A percentile compares a stretch with the other conserved stretches of the same genome.
Evolutionary conservation across 495 filamentous ascomycete species (phyloP).

Genomic region (Penicillium roqueforti): DNA sequence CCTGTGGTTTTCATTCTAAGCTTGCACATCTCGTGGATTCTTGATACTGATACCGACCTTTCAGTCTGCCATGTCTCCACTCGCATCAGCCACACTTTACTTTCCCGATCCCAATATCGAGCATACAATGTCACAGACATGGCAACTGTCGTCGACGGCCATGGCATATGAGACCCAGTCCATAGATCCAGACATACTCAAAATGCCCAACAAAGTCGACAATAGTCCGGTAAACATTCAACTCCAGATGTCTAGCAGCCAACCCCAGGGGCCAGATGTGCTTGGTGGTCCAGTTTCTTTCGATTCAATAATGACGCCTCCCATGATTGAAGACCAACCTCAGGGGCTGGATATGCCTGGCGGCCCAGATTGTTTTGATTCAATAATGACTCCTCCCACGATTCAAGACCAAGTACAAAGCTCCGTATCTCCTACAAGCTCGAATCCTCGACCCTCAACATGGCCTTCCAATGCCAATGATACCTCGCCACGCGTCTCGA

Average conservation of each 20-base stretch:
- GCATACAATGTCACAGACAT: not conserved
- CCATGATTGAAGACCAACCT: not conserved
- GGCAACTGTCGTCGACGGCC: not conserved
- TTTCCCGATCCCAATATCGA: not conserved
- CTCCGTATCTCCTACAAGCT: not conserved
- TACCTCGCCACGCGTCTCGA: not conserved
- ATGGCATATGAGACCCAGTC: not conserved
- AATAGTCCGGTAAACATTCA: not conserved
- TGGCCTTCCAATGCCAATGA: not conserved
- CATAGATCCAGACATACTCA: not conserved
- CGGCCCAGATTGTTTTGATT: not conserved
- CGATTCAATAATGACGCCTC: not conserved
- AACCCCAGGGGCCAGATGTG: not conserved
- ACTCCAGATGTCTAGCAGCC: not conserved
- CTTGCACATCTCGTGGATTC: not conserved
- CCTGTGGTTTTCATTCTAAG: not conserved
- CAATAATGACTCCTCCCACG: not conserved
- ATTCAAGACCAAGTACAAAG: not conserved
- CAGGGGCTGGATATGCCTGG: not conserved
- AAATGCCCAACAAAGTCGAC: not conserved
- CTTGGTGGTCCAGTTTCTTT: not conserved
- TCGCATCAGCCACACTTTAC: not conserved
- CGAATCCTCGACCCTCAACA: not conserved
- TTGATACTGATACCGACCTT: not conserved
- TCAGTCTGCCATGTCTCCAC: not conserved